A percentile compares a stretch with the other conserved stretches of the same genome.
Evolutionary conservation across 2,329 filamentous ascomycete genomes (phyloP).

Genomic region (Coniochaeta sp.): DNA sequence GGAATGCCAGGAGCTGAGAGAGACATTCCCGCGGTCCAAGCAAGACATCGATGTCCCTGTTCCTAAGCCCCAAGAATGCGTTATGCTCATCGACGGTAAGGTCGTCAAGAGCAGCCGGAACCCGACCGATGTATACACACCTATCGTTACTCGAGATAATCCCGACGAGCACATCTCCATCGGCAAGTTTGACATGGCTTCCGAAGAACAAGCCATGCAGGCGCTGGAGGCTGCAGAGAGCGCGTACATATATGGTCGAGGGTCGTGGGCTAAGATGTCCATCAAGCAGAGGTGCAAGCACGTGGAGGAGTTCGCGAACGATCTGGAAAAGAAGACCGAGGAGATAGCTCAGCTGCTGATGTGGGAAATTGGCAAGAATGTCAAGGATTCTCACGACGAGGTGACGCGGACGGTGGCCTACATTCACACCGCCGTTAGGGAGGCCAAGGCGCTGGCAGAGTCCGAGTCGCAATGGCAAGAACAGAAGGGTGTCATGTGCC

Average conservation of each 20-base stretch:
- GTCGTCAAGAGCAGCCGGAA: background rate
- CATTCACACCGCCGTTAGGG: background rate
- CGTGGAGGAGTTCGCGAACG: background rate
- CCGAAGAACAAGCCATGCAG: background rate
- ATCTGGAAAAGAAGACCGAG: background rate
- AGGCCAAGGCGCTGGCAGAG: background rate
- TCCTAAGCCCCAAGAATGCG: background rate
- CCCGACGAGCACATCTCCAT: background rate
- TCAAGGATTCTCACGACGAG: background rate
- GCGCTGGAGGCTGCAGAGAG: background rate
- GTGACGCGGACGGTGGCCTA: slow-evolving; percentile 1
- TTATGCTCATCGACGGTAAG: background rate
- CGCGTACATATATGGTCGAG: background rate
- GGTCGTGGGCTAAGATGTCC: background rate
- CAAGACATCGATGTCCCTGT: background rate
- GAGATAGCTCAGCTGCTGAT: background rate
- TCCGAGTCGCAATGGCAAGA: background rate
- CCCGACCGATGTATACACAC: background rate
- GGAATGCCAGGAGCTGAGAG: background rate
- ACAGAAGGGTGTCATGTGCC: background rate
- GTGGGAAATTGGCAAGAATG: background rate
- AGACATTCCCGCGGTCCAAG: background rate
- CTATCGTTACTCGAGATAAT: background rate
- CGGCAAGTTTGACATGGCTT: slow-evolving; percentile 1
- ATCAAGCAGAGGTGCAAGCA: background rate